Evolutionary conservation across 2,329 filamentous ascomycete genomes (phyloP), one percentile per base, ranked within the genome.

Genomic region (Catunica adiposa): DNA sequence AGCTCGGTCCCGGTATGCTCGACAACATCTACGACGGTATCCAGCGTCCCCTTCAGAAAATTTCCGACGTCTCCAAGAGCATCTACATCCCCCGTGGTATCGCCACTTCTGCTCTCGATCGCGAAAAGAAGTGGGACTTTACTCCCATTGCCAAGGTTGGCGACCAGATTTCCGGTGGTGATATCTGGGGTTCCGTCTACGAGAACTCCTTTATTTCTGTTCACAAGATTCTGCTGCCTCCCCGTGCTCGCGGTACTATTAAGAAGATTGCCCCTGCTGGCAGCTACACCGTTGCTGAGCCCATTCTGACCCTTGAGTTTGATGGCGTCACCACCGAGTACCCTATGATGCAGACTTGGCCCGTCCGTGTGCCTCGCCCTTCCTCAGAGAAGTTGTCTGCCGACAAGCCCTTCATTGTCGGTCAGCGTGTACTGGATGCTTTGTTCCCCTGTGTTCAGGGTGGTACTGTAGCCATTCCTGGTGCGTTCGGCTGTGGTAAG

Each of bases 11-110:
- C 61, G 92, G 92, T 68, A 76, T 98, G 69, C 88, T 98, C 79
- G 90, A 97, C 73, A 96, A 92, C 62, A 98, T 98, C 70, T 98
- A 97, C 77, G 92, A 98, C 69, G 92, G 92, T 74, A 98, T 98
- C 65, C 92, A 98, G 71, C 84, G 92, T 67, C 92, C 92, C 53
- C 82, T 98, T 64, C 84, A 84, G 71, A 82, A 80, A 62, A 98
- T 98, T 65, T 76, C 87, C 63, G 74, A 83, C 42, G 71, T 78
- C 51, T 82, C 89, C 54, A 75, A 88, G 66, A 89, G 86, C 70
- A 98, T 98, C 70, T 98, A 98, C 71, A 98, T 98, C 61, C 92
- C 92, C 65, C 87, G 92, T 63, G 92, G 92, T 70, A 90, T 98
- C 66, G 73, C 86, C 57, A 79, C 89, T 34, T 88, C 90, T 54